Conservation (phyloP, 2,329 filamentous ascomycete species). For the Cladorrhinum sp. region DNA sequence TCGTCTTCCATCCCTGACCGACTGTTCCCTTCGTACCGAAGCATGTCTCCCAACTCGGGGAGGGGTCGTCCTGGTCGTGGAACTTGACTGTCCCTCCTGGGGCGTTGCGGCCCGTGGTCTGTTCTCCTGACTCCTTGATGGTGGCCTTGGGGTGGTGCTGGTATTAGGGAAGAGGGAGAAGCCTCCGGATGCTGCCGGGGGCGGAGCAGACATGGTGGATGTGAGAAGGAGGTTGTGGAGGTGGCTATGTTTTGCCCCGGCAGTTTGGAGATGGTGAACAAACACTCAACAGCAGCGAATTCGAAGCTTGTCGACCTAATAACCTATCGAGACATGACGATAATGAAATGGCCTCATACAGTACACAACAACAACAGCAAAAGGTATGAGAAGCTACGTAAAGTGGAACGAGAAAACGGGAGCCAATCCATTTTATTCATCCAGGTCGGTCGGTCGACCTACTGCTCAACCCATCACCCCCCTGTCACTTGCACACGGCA, state of each 20-base stretch:
- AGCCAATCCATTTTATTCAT: constrained; percentile 25
- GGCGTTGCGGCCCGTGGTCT: constrained; percentile 35
- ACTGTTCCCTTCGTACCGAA: constrained; percentile 33
- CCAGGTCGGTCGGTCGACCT: neutral
- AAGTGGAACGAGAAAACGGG: constrained; percentile 15
- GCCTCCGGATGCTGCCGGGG: constrained; percentile 41
- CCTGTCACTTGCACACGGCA: neutral
- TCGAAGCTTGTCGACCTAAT: constrained; percentile 7
- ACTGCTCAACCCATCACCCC: neutral
- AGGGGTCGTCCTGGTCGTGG: constrained; percentile 28
- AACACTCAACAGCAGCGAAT: constrained; percentile 11
- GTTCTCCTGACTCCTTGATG: constrained; percentile 43
- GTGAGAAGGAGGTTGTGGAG: neutral
- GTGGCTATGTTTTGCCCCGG: constrained; percentile 2
- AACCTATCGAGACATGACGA: constrained; percentile 28
- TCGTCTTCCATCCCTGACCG: constrained; percentile 36
- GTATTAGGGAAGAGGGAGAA: constrained; percentile 59
- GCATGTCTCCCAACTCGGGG: constrained; percentile 35
- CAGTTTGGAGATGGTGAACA: constrained; percentile 7
- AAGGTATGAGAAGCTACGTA: constrained; percentile 7
- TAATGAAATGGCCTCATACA: constrained; percentile 7
- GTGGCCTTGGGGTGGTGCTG: constrained; percentile 38
- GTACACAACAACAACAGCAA: constrained; percentile 3
- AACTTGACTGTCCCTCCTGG: constrained; percentile 26
- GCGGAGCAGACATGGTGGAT: constrained; percentile 38